Conservation (phyloP, 164 flowering plant species). For the Tetracentron sinense region DNA sequence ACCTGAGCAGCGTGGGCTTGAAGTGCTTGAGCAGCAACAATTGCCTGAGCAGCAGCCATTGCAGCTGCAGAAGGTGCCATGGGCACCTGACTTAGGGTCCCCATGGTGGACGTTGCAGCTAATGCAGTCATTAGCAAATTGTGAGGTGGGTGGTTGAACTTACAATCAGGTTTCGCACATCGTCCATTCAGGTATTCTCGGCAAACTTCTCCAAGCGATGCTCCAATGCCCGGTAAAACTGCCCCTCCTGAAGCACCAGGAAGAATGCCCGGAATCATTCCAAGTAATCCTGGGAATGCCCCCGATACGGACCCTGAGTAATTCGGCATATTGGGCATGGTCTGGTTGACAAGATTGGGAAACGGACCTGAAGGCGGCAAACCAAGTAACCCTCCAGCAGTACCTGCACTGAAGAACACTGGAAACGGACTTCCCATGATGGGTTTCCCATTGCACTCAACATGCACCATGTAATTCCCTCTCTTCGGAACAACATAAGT, state of each 20-base stretch:
- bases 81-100: slow-evolving; percentile 87
- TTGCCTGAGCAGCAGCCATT: slow-evolving; percentile 99
- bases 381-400: slow-evolving; percentile 70
- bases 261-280: slow-evolving; percentile 88
- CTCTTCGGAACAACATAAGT: slow-evolving; percentile 89
- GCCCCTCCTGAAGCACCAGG: slow-evolving; percentile 91
- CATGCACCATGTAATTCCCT: slow-evolving; percentile 92
- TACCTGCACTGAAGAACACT: slow-evolving; percentile 90
- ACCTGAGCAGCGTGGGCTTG: slow-evolving; percentile 95
- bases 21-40: slow-evolving; percentile 96
- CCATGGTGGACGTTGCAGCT: slow-evolving; percentile 79
- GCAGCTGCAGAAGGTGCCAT: slow-evolving; percentile 99
- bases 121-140: slow-evolving; percentile 84
- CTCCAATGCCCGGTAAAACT: slow-evolving; percentile 90
- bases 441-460: slow-evolving; percentile 82
- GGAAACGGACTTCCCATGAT: slow-evolving; percentile 97
- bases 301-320: slow-evolving; percentile 89
- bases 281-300: slow-evolving; percentile 83
- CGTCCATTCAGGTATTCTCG: slow-evolving; percentile 84
- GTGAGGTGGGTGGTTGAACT: slow-evolving; percentile 87
- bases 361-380: slow-evolving; percentile 49
- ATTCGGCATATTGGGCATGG: slow-evolving; percentile 99
- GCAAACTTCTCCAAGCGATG: slow-evolving; percentile 92
- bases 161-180: slow-evolving; percentile 80
- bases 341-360: slow-evolving; percentile 86